phyloP scores from a whole-genome alignment of 1,284 basidiomycete species.

The Heterobasidion occidentale region DNA sequence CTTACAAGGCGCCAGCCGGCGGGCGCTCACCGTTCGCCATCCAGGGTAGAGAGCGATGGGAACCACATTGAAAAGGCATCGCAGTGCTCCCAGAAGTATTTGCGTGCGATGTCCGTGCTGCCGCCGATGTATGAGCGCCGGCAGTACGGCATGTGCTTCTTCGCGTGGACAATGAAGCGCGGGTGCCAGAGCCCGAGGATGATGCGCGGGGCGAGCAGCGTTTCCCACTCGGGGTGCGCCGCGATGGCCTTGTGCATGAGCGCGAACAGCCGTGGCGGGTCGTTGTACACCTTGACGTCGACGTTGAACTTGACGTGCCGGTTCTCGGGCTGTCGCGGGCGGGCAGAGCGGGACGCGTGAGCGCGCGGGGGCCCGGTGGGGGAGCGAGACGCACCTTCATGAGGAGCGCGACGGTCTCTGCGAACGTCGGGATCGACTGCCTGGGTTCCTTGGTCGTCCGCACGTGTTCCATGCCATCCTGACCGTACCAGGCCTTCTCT shows the following conservation, averaged over 20 bases:
- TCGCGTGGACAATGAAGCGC: slow-evolving; percentile 76
- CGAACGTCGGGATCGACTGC: slow-evolving; percentile 85
- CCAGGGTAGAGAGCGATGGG: slow-evolving; percentile 61
- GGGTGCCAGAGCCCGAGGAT: slow-evolving; percentile 92
- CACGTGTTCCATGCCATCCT: slow-evolving; percentile 75
- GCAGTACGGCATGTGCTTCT: slow-evolving; percentile 73
- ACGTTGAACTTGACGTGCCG: slow-evolving; percentile 83
- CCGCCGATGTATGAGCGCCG: slow-evolving; percentile 82
- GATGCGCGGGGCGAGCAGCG: slow-evolving; percentile 80
- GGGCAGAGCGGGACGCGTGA: slow-evolving; percentile 1
- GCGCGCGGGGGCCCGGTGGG: not conserved
- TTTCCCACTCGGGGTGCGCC: slow-evolving; percentile 71
- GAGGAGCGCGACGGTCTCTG: slow-evolving; percentile 73
- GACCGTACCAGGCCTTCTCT: slow-evolving; percentile 66
- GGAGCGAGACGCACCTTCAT: slow-evolving; percentile 50
- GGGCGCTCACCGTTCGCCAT: slow-evolving; percentile 55
- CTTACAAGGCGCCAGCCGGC: not conserved
- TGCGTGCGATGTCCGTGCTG: slow-evolving; percentile 59
- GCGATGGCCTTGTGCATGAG: slow-evolving; percentile 78
- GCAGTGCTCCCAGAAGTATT: slow-evolving; percentile 89
- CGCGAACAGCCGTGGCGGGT: slow-evolving; percentile 80
- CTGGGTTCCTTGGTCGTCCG: slow-evolving; percentile 76
- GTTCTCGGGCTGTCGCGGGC: slow-evolving; percentile 63
- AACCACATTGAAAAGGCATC: slow-evolving; percentile 89
- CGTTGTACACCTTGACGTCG: slow-evolving; percentile 92